These are phyloP conservation scores for Thalassiosira allenii DNA, from an alignment of 352 stramenopile species.

Conservation along the genomic window DNA sequence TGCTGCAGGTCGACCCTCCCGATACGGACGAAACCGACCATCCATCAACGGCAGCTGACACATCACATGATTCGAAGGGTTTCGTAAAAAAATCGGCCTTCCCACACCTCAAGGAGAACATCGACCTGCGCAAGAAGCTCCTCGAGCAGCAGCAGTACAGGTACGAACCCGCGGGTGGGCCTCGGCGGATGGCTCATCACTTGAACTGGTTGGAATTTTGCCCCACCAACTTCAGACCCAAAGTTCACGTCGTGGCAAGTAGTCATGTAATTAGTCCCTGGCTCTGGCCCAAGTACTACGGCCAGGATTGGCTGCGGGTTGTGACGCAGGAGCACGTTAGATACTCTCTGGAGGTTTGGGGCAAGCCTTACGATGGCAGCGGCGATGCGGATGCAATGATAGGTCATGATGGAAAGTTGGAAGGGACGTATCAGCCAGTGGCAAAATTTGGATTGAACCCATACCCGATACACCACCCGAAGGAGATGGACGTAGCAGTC, in stretches of 20 bases:
- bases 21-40: slow-evolving; percentile 27
- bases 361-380: slow-evolving; percentile 2
- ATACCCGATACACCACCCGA: slow-evolving; percentile 81
- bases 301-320: slow-evolving; percentile 77
- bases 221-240: slow-evolving; percentile 67
- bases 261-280: slow-evolving; percentile 82
- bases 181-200: slow-evolving; percentile 56
- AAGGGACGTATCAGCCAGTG: slow-evolving; percentile 48
- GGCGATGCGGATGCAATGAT: slow-evolving; percentile 20
- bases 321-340: slow-evolving; percentile 69
- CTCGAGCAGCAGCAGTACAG: slow-evolving; percentile 63
- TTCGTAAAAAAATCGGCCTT: slow-evolving; percentile 52
- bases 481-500: slow-evolving; percentile 75
- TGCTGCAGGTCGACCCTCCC: slow-evolving; percentile 79
- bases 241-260: slow-evolving; percentile 75
- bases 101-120: slow-evolving; percentile 64
- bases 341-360: slow-evolving; percentile 62
- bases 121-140: slow-evolving; percentile 57
- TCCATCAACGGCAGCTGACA: not conserved
- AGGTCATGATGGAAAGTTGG: slow-evolving; percentile 41
- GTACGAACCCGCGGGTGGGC: slow-evolving; percentile 65
- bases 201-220: slow-evolving; percentile 84
- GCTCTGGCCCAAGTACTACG: slow-evolving; percentile 85
- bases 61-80: slow-evolving; percentile 17
- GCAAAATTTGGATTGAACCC: slow-evolving; percentile 81